These are phyloP conservation scores for Macadamia tetraphylla DNA, from an alignment of 164 flowering plant genomes.

Conservation along the genomic window DNA sequence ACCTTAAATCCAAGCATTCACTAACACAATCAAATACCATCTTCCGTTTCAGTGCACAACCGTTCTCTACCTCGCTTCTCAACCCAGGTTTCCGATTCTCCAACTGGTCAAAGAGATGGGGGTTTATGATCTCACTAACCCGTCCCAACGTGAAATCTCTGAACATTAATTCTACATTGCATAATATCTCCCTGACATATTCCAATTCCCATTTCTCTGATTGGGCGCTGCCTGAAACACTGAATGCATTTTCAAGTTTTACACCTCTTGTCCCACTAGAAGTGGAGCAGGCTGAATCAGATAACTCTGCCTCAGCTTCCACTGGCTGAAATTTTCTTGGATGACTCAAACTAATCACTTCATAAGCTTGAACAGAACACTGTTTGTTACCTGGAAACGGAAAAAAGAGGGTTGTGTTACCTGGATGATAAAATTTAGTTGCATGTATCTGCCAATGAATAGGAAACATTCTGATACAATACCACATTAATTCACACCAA, in stretches of 20 bases:
- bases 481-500: not conserved
- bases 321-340: conserved; percentile 19
- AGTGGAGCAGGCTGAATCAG: conserved; percentile 80
- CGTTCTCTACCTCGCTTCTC: conserved; percentile 16
- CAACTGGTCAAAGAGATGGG: conserved; percentile 55
- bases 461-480: not conserved
- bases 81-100: conserved; percentile 39
- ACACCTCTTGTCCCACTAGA: conserved; percentile 16
- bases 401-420: not conserved
- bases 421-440: not conserved
- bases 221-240: conserved; percentile 3
- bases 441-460: not conserved
- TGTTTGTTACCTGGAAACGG: conserved; percentile 47
- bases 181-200: conserved; percentile 53
- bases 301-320: conserved; percentile 57
- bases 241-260: conserved; percentile 12
- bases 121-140: conserved; percentile 43
- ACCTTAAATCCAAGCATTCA: conserved; percentile 67
- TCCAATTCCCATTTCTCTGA: conserved; percentile 49
- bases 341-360: conserved; percentile 24
- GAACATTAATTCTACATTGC: conserved; percentile 47
- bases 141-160: conserved; percentile 51
- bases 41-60: conserved; percentile 30
- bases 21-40: conserved; percentile 62
- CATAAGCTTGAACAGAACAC: conserved; percentile 40